Evolutionary conservation across 805 yeast species (phyloP), one percentile per base, ranked within the genome.

Genomic region (Yarrowia sp.): DNA sequence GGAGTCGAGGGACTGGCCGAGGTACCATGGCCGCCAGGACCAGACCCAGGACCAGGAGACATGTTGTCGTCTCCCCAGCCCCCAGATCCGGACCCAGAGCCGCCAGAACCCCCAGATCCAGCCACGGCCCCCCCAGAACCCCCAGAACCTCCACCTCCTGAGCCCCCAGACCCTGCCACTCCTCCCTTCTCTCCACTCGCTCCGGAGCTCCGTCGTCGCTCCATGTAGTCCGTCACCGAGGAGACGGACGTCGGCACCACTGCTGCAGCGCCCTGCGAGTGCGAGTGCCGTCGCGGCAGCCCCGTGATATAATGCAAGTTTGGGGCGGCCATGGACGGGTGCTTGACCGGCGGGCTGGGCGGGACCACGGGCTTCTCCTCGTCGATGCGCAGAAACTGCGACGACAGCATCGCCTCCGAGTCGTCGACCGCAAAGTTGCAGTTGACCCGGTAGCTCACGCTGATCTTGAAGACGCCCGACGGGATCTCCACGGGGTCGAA

Each of bases 401-500:
- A 82, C 7, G 90, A 85, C 35, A 89, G 77, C 5, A 87, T 77
- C 69, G 86, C 87, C 73, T 90, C 95, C 50, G 85, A 85, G 72
- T 88, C 92, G 71, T 83, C 85, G 11, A 92, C 79, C 48, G 83
- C 79, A 78, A 94, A 94, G 58, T 85, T 84, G 71, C 87, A 82
- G 75, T 92, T 89, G 48, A 81, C 83, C 69, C 99, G 83, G 74
- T 90, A 94, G 1, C 96, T 89, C 0, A 91, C 95, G 0, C 95
- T 86, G 8, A 91, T 84, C 70, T 86, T 83, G 66, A 94, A 78
- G 0, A 88, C 80, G 0, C 99, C 99, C 56, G 86, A 81, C 8
- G 89, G 86, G 0, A 97, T 91, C 68, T 84, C 82, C 2, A 95
- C 85, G 0, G 97, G 91, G 5, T 85, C 83, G 68, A 95, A 84